These are phyloP conservation scores for Arthonia radiata DNA, from an alignment of 495 filamentous ascomycete species.

Conservation along the genomic window DNA sequence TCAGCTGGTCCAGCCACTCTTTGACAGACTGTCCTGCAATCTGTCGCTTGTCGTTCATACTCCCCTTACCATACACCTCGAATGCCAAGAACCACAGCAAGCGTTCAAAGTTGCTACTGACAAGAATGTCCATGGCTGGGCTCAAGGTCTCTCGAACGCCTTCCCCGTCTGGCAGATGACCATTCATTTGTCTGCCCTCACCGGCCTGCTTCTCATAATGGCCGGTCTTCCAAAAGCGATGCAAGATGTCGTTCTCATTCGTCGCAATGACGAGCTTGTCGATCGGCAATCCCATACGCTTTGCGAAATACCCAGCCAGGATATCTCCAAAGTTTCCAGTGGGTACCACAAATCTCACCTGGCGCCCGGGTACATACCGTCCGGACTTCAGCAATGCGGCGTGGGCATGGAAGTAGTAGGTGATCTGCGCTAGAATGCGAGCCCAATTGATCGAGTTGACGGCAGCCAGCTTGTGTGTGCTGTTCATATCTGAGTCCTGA, in stretches of 20 bases:
- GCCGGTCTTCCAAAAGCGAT: conserved; percentile 60
- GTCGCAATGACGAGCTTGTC: conserved; percentile 71
- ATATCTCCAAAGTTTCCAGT: conserved; percentile 91
- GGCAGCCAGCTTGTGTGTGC: conserved; percentile 49
- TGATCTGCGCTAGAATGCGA: conserved; percentile 78
- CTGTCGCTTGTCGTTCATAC: conserved; percentile 17
- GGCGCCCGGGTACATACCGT: conserved; percentile 21
- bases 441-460: conserved; percentile 85
- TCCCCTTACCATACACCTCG: conserved; percentile 20
- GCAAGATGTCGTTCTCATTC: conserved; percentile 76
- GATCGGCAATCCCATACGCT: conserved; percentile 66
- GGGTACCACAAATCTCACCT: conserved; percentile 60
- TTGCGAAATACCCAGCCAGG: conserved; percentile 76
- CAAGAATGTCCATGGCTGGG: conserved; percentile 93
- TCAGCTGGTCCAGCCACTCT: conserved; percentile 50
- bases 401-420: conserved; percentile 82
- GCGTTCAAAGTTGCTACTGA: conserved; percentile 86
- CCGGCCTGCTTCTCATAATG: conserved; percentile 54
- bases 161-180: conserved; percentile 33
- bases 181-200: conserved; percentile 25
- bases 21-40: conserved; percentile 40
- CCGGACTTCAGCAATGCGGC: conserved; percentile 38
- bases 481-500: conserved; percentile 49
- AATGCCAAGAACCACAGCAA: conserved; percentile 82
- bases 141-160: conserved; percentile 68